These are phyloP conservation scores for Lactarius psammicola DNA, from an alignment of 768 basidiomycete species.

Conservation along the genomic window DNA sequence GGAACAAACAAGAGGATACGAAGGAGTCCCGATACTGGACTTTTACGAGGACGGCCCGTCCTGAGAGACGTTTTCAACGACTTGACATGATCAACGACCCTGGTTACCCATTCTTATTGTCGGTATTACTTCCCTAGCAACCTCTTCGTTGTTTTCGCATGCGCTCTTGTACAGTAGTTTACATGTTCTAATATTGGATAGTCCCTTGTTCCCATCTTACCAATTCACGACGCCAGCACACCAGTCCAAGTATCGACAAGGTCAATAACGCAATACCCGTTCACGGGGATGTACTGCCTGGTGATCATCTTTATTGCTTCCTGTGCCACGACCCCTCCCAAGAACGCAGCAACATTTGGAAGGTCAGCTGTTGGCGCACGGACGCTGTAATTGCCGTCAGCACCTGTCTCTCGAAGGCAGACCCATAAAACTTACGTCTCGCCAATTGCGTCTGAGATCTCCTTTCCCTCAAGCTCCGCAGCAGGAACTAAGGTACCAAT, in stretches of 20 bases:
- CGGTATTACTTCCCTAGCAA: background rate
- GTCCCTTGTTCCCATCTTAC: background rate
- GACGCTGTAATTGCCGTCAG: constrained; percentile 47
- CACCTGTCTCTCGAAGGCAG: constrained; percentile 8
- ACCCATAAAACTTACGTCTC: constrained; percentile 63
- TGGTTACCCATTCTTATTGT: background rate
- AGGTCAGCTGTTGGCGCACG: constrained; percentile 82
- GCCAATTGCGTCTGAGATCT: constrained; percentile 59
- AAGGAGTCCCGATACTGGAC: constrained; percentile 38
- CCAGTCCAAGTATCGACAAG: constrained; percentile 80
- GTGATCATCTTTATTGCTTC: constrained; percentile 98
- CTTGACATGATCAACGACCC: constrained; percentile 6
- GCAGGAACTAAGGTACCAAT: constrained; percentile 48
- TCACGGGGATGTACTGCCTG: constrained; percentile 89
- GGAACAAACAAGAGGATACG: constrained; percentile 40
- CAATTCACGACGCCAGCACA: constrained; percentile 35
- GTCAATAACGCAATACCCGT: constrained; percentile 82
- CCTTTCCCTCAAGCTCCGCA: constrained; percentile 50
- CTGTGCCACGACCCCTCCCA: constrained; percentile 93
- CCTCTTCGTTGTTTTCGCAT: background rate
- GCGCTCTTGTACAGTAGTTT: constrained; percentile 1
- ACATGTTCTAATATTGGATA: constrained; percentile 2
- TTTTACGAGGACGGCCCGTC: constrained; percentile 58
- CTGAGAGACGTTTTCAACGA: constrained; percentile 59
- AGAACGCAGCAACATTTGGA: constrained; percentile 89